A percentile compares a stretch with the other conserved stretches of the same genome.
These are phyloP conservation scores for Picea sitchensis DNA, from an alignment of 75 land plant genomes.

Conservation along the genomic window DNA sequence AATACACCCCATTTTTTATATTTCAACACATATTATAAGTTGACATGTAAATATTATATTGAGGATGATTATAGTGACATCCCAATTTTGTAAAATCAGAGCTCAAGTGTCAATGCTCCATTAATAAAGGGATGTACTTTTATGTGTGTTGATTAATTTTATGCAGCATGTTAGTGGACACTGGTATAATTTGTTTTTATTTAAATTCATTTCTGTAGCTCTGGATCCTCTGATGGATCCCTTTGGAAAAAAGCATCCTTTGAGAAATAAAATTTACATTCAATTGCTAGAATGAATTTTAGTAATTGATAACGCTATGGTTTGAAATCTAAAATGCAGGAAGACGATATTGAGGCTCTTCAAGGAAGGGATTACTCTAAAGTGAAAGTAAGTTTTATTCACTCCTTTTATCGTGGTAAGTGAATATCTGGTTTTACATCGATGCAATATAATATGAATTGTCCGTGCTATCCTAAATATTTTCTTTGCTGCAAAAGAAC, in stretches of 20 bases:
- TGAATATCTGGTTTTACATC: not conserved
- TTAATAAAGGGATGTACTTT: too few species aligned
- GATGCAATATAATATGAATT: not conserved
- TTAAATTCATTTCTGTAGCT: not conserved
- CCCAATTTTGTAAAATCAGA: too few species aligned
- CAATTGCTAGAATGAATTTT: not conserved
- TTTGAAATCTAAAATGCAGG: conserved; percentile 41
- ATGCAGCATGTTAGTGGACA: too few species aligned
- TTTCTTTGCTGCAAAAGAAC: not conserved
- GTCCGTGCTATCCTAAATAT: not conserved
- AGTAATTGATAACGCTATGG: not conserved
- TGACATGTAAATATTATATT: too few species aligned
- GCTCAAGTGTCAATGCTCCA: too few species aligned
- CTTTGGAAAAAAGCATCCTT: not conserved
- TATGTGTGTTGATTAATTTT: too few species aligned
- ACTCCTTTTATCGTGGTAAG: not conserved
- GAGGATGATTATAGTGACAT: too few species aligned
- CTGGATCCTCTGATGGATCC: not conserved
- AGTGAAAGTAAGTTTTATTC: conserved; percentile 48
- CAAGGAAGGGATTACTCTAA: conserved; percentile 89
- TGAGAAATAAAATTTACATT: not conserved
- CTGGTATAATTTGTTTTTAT: too few species aligned
- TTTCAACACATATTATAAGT: too few species aligned
- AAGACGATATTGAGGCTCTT: conserved; percentile 90
- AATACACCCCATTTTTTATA: too few species aligned